These are phyloP conservation scores for Haplographium delicatum DNA, from an alignment of 495 filamentous ascomycete genomes.

Conservation along the genomic window DNA sequence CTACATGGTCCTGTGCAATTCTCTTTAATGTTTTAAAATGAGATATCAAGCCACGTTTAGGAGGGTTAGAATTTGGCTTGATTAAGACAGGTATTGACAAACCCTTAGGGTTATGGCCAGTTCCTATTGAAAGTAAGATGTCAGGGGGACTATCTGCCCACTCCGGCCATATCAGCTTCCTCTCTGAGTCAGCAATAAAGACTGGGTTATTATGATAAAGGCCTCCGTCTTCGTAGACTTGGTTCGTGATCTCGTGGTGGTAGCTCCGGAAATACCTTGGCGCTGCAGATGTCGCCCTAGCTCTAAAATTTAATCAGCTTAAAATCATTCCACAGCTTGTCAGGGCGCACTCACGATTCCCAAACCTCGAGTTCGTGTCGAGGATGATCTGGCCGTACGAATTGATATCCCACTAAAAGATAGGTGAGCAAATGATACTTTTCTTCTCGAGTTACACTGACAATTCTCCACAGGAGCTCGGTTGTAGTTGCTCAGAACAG, in stretches of 20 bases:
- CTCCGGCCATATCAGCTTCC: constrained; percentile 42
- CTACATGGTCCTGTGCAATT: neutral
- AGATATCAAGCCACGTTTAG: neutral
- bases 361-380: constrained; percentile 37
- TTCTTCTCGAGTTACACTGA: no score
- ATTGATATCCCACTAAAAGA: constrained; percentile 28
- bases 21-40: neutral
- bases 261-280: constrained; percentile 44
- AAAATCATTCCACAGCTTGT: neutral
- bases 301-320: constrained; percentile 23
- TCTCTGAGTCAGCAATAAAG: constrained; percentile 39
- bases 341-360: constrained; percentile 40
- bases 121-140: constrained; percentile 45
- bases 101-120: constrained; percentile 20
- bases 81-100: no score
- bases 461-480: constrained; percentile 21
- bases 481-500: constrained; percentile 50
- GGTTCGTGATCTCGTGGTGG: constrained; percentile 30
- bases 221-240: constrained; percentile 40
- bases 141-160: constrained; percentile 34
- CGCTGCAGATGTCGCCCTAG: constrained; percentile 45
- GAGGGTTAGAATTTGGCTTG: neutral
- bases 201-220: constrained; percentile 44
- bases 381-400: constrained; percentile 39
- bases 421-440: neutral